Percentiles rank a stretch among this genome's conserved stretches.
Evolutionary conservation across 768 basidiomycete species (phyloP).

Genomic region (Amanita thiersii): DNA sequence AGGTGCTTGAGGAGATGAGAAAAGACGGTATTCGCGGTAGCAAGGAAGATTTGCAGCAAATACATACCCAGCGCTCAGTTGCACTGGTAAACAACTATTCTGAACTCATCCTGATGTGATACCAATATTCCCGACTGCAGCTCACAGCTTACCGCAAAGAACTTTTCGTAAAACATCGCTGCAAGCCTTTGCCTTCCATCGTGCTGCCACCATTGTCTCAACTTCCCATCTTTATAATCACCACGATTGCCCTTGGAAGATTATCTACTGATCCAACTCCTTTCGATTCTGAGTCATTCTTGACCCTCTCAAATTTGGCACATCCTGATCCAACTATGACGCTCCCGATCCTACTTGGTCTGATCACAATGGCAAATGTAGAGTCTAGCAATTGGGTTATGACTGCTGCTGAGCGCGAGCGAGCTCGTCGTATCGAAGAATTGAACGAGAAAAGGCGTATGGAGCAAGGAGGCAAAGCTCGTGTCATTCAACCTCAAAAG

Average conservation of each 20-base stretch:
- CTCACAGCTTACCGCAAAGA: slow-evolving; percentile 46
- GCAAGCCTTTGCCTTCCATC: slow-evolving; percentile 50
- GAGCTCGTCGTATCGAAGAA: slow-evolving; percentile 37
- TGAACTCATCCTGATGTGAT: neutral
- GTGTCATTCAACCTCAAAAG: slow-evolving; percentile 27
- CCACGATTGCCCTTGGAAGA: slow-evolving; percentile 48
- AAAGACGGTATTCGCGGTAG: slow-evolving; percentile 44
- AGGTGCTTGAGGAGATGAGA: slow-evolving; percentile 47
- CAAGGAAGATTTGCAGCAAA: slow-evolving; percentile 38
- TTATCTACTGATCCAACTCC: slow-evolving; percentile 53
- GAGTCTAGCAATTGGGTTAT: slow-evolving; percentile 72
- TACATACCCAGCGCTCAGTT: slow-evolving; percentile 39
- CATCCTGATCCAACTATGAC: slow-evolving; percentile 65
- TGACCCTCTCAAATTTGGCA: slow-evolving; percentile 62
- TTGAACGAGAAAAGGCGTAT: slow-evolving; percentile 39
- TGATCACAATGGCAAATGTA: slow-evolving; percentile 72
- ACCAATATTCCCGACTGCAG: slow-evolving; percentile 22
- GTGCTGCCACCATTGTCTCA: slow-evolving; percentile 56
- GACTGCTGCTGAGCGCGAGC: slow-evolving; percentile 47
- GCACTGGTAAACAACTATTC: slow-evolving; percentile 32
- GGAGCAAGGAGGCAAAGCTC: slow-evolving; percentile 33
- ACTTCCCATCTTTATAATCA: slow-evolving; percentile 64
- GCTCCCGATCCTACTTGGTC: slow-evolving; percentile 63
- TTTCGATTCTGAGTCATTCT: slow-evolving; percentile 70
- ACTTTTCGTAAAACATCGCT: slow-evolving; percentile 51